A percentile compares a stretch with the other conserved stretches of the same genome.
phyloP scores from a whole-genome alignment of 2,329 filamentous ascomycete genomes.

The Sclerotinia subarctica region DNA sequence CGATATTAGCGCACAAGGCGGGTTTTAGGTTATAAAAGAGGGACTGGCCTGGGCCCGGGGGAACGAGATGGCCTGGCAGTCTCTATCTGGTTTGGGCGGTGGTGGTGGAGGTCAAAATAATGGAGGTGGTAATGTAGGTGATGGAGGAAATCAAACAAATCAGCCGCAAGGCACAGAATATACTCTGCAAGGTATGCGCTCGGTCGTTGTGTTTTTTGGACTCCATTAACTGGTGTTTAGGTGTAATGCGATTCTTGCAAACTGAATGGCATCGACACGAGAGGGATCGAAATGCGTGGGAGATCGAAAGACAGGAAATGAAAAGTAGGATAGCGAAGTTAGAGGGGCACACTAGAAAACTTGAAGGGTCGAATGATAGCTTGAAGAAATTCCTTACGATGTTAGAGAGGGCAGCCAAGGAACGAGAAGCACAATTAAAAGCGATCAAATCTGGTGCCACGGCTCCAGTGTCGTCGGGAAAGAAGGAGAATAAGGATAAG shows the following conservation, averaged over 20 bases:
- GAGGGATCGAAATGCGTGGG: conserved; percentile 95
- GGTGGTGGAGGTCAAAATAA: conserved; percentile 32
- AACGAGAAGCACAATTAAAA: conserved; percentile 71
- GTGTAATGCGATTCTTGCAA: conserved; percentile 98
- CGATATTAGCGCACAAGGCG: conserved; percentile 23
- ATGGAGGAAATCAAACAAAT: conserved; percentile 34
- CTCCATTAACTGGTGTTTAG: conserved; percentile 54
- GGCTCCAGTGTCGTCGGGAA: conserved; percentile 41
- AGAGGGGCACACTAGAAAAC: conserved; percentile 83
- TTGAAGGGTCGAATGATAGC: conserved; percentile 84
- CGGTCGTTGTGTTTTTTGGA: background rate
- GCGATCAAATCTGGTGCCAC: conserved; percentile 45
- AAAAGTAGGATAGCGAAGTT: conserved; percentile 93
- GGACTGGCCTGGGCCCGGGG: conserved; percentile 26
- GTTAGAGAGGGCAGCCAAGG: conserved; percentile 82
- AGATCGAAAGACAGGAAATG: conserved; percentile 99
- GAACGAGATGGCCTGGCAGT: conserved; percentile 66
- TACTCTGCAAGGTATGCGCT: conserved; percentile 60
- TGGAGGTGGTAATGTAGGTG: conserved; percentile 33
- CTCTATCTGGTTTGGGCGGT: conserved; percentile 51
- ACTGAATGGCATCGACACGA: conserved; percentile 99
- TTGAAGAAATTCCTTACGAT: conserved; percentile 87
- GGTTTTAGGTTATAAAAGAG: conserved; percentile 20
- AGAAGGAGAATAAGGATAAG: conserved; percentile 52
- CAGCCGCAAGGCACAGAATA: conserved; percentile 66